Evolutionary conservation across 345 rosid genomes (phyloP).

Genomic region (Orychophragmus violaceus): DNA sequence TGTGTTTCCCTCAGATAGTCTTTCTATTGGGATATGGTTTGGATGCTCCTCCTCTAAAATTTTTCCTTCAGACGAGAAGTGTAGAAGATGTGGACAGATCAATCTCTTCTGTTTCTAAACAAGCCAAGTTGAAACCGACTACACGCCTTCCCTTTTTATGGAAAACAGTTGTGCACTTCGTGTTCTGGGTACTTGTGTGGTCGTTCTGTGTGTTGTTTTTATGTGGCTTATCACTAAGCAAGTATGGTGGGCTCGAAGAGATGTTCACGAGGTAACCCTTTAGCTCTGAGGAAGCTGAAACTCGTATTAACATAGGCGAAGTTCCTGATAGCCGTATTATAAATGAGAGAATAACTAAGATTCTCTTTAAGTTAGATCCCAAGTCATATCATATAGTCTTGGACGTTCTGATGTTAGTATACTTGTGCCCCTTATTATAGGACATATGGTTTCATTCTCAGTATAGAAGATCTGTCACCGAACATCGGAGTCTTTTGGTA

Average conservation of each 20-base stretch:
- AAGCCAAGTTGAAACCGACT: constrained; percentile 26
- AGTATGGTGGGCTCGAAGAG: constrained; percentile 65
- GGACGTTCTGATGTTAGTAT: neutral
- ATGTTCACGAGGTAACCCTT: constrained; percentile 75
- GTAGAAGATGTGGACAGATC: constrained; percentile 28
- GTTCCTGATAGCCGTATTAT: neutral
- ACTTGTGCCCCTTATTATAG: constrained; percentile 39
- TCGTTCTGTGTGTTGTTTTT: constrained; percentile 57
- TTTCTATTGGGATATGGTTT: constrained; percentile 72
- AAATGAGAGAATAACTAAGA: neutral
- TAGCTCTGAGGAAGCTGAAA: neutral
- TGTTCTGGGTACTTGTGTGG: constrained; percentile 72
- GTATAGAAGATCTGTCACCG: constrained; percentile 89
- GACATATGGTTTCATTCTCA: constrained; percentile 90
- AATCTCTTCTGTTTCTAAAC: constrained; percentile 23
- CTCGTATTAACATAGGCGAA: neutral
- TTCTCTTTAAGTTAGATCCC: neutral
- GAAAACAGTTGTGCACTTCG: constrained; percentile 50
- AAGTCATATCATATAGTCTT: neutral
- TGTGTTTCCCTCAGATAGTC: constrained; percentile 47
- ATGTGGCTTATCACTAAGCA: constrained; percentile 54
- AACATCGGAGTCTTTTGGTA: constrained; percentile 91
- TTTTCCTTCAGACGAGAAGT: constrained; percentile 39
- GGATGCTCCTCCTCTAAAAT: constrained; percentile 78
- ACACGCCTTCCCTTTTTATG: constrained; percentile 44